Base-by-base conservation (phyloP, 805 yeast species). In the Cyberlindnera subsufficiens region DNA sequence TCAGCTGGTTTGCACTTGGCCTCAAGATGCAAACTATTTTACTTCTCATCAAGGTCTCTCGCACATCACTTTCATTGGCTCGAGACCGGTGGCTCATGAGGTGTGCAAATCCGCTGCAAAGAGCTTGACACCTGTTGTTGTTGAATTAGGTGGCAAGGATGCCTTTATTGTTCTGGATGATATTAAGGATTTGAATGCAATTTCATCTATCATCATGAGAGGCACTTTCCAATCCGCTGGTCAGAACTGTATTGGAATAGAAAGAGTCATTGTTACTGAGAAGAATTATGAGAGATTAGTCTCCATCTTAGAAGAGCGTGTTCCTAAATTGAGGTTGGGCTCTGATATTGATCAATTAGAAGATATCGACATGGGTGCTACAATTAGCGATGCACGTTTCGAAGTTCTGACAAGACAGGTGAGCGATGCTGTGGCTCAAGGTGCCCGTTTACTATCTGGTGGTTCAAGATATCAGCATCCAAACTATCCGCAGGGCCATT, bases 221-320 rank as follows among this genome's bases (percentile, higher is more conserved):
- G 99, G 99, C 30, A 83, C 96, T 0, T 93, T 91, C 69, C 99
- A 93, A 66, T 85, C 96, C 42, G 86, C 96, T 0, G 99, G 99
- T 11, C 99, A 93, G 66, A 93, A 93, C 61, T 93, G 99, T 67
- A 93, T 93, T 56, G 98, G 99, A 32, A 86, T 93, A 42, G 99
- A 93, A 66, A 74, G 99, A 44, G 95, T 93, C 6, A 82, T 93
- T 49, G 88, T 90, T 31, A 72, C 87, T 36, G 85, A 84, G 5
- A 68, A 69, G 34, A 77, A 79, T 22, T 90, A 93, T 64, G 82
- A 78, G 18, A 55, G 64, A 35, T 64, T 93, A 34, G 81, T 82
- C 2, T 64, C 66, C 0, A 74, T 78, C 9, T 67, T 93, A 35
- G 52, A 72, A 2, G 63, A 69, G 29, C 72, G 93, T 44, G 77